These are phyloP conservation scores for Ascochyta fabae DNA, from an alignment of 2,329 filamentous ascomycete genomes.

Conservation along the genomic window DNA sequence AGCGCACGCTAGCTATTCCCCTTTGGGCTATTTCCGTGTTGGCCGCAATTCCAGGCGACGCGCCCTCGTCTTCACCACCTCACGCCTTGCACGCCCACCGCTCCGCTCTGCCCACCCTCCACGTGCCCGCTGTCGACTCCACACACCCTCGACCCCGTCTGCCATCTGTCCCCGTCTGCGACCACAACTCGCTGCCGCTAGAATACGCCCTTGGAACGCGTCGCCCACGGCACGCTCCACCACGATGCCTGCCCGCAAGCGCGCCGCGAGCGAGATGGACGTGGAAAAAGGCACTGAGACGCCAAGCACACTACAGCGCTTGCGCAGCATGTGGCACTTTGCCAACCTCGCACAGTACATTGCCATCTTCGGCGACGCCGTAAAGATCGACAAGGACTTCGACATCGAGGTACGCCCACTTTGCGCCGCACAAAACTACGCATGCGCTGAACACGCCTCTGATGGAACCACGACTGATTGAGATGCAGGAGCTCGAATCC, in stretches of 20 bases:
- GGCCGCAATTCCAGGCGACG: slow-evolving; percentile 16
- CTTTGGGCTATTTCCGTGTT: slow-evolving; percentile 7
- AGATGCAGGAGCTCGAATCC: slow-evolving; percentile 77
- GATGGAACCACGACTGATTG: slow-evolving; percentile 36
- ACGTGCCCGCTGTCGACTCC: slow-evolving; percentile 4
- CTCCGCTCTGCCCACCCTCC: not conserved
- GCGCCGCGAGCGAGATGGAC: slow-evolving; percentile 60
- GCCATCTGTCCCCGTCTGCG: not conserved
- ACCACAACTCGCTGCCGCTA: not conserved
- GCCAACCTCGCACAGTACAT: slow-evolving; percentile 94
- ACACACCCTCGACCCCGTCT: not conserved
- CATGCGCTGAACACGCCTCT: slow-evolving; percentile 18
- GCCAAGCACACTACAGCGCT: slow-evolving; percentile 62
- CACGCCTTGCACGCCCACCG: slow-evolving; percentile 13
- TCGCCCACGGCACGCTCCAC: slow-evolving; percentile 39
- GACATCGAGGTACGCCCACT: slow-evolving; percentile 77
- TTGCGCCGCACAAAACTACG: slow-evolving; percentile 28
- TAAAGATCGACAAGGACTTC: slow-evolving; percentile 88
- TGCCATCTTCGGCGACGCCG: slow-evolving; percentile 82
- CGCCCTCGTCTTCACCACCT: slow-evolving; percentile 14
- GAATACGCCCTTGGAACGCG: slow-evolving; percentile 34
- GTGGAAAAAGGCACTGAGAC: slow-evolving; percentile 54
- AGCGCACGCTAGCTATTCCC: not conserved
- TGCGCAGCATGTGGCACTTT: slow-evolving; percentile 95
- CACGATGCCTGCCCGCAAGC: slow-evolving; percentile 49